Percentiles rank a stretch among this genome's conserved stretches.
Evolutionary conservation across 805 yeast species (phyloP).

Genomic region (Metschnikowia lunata): DNA sequence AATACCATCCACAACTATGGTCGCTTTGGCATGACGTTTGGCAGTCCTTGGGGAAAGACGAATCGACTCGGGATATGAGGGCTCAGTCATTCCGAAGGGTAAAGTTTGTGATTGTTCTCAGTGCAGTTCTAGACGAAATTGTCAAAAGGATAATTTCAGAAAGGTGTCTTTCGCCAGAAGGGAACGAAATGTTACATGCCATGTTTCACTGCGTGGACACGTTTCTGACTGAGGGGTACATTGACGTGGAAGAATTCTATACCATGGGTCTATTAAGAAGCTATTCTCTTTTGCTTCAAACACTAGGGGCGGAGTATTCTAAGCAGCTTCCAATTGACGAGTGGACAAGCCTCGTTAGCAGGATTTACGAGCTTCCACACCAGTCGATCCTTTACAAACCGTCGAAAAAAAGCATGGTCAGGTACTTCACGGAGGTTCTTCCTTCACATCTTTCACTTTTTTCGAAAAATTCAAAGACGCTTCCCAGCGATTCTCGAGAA

Average conservation of each 20-base stretch:
- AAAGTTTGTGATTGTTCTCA: constrained; percentile 18
- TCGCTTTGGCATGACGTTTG: constrained; percentile 40
- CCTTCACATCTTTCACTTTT: constrained; percentile 13
- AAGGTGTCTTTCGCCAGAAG: neutral
- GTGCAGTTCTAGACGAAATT: constrained; percentile 11
- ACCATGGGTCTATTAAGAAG: constrained; percentile 25
- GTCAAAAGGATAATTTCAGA: neutral
- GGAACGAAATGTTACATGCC: neutral
- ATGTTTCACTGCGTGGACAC: constrained; percentile 19
- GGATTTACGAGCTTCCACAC: constrained; percentile 22
- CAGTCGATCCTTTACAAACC: constrained; percentile 20
- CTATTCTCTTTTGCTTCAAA: constrained; percentile 12
- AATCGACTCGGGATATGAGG: constrained; percentile 25
- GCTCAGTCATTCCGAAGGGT: constrained; percentile 37
- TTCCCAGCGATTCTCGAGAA: constrained; percentile 1
- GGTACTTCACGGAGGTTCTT: constrained; percentile 24
- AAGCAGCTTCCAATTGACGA: constrained; percentile 3
- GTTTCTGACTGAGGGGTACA: constrained; percentile 22
- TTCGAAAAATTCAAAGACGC: neutral
- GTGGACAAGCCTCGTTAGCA: constrained; percentile 26
- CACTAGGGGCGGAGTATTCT: neutral
- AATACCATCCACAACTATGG: constrained; percentile 47
- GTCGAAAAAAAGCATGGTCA: constrained; percentile 28
- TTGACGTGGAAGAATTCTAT: constrained; percentile 30
- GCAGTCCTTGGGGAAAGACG: constrained; percentile 24